A percentile compares a stretch with the other conserved stretches of the same genome.
phyloP scores from a whole-genome alignment of 495 filamentous ascomycete genomes.

The Penicillium taxi region DNA sequence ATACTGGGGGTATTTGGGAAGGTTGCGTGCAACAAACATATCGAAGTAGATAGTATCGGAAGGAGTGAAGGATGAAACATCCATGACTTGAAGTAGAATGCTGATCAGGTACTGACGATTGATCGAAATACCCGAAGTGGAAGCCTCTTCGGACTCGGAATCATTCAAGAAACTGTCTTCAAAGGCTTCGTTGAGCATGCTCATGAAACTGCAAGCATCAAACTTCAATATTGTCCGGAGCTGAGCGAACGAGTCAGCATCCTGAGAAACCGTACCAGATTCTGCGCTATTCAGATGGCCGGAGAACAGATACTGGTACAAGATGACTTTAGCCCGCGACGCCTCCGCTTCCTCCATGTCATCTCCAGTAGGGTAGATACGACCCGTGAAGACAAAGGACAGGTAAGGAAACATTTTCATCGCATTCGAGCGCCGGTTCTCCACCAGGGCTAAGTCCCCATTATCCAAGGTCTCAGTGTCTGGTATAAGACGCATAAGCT shows the following conservation, averaged over 20 bases:
- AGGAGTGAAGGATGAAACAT: conserved; percentile 56
- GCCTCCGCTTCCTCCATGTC: conserved; percentile 59
- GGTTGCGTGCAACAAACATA: conserved; percentile 95
- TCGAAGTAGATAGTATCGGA: conserved; percentile 88
- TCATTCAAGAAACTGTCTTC: conserved; percentile 91
- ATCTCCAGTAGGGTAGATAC: conserved; percentile 82
- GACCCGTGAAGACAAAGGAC: conserved; percentile 83
- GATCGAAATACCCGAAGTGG: conserved; percentile 52
- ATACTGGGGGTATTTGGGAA: conserved; percentile 94
- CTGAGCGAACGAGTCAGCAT: conserved; percentile 71
- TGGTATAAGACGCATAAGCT: conserved; percentile 69
- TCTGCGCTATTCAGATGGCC: conserved; percentile 52
- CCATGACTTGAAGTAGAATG: conserved; percentile 85
- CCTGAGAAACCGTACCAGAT: conserved; percentile 51
- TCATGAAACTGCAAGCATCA: conserved; percentile 84
- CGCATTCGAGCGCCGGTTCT: conserved; percentile 50
- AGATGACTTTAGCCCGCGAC: conserved; percentile 66
- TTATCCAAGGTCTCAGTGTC: conserved; percentile 24
- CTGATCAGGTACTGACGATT: conserved; percentile 87
- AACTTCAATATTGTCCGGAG: conserved; percentile 78
- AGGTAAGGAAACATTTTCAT: conserved; percentile 93
- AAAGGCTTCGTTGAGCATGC: conserved; percentile 94
- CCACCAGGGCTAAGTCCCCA: conserved; percentile 25
- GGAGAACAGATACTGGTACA: conserved; percentile 91
- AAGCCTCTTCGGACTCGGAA: conserved; percentile 27